Percentiles rank a stretch among this genome's conserved stretches.
Conservation (phyloP, 139 green algal species). For the Chlorella sp. region DNA sequence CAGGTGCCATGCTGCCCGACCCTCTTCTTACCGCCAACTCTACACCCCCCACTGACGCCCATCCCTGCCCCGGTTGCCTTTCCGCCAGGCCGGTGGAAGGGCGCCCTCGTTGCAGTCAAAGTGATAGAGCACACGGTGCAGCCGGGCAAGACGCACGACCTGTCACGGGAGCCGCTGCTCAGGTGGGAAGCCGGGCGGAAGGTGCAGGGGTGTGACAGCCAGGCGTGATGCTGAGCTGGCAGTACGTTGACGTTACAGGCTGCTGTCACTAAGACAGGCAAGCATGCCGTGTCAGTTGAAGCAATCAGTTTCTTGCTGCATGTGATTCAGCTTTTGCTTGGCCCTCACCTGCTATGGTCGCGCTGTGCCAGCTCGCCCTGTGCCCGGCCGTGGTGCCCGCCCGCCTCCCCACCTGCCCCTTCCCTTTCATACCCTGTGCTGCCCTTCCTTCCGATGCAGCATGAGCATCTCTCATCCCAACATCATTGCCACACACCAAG, state of each 20-base stretch:
- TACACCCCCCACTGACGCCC: no score
- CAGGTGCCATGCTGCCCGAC: neutral
- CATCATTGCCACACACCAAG: conserved; percentile 13
- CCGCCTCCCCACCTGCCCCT: neutral
- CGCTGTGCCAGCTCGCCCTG: no score
- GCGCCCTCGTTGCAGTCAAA: conserved; percentile 30
- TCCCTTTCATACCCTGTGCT: neutral
- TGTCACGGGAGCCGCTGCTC: conserved; percentile 24
- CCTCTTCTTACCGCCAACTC: no score
- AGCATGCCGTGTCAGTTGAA: no score
- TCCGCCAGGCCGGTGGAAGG: conserved; percentile 37
- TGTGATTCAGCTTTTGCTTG: no score
- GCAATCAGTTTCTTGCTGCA: no score
- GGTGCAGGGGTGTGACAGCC: no score
- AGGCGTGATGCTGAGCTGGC: no score
- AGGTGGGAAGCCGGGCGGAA: neutral
- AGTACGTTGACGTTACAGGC: no score
- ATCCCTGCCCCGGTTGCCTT: neutral
- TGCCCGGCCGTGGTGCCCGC: no score
- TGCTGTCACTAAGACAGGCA: no score
- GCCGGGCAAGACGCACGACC: conserved; percentile 2
- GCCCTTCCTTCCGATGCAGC: neutral
- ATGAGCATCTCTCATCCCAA: conserved; percentile 33
- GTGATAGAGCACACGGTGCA: conserved; percentile 20
- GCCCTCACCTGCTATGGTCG: no score